Evolutionary conservation across 176 grass and related monocot species (phyloP), one percentile per base, ranked within the genome.

Genomic region (Bromus sterilis): DNA sequence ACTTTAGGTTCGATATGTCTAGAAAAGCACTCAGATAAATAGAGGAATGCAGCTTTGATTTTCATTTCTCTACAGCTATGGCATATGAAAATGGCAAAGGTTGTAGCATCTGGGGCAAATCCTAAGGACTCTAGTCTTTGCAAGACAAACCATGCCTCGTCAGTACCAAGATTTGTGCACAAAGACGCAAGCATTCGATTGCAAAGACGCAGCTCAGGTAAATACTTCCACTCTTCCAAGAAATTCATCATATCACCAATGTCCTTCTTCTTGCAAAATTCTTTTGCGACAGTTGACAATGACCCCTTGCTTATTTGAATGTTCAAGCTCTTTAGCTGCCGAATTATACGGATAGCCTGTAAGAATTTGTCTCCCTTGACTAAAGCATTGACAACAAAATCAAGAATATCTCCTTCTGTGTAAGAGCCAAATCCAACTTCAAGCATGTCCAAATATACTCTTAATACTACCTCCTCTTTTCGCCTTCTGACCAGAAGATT

Each of bases 21-120:
- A 81, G 89, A 87, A 71, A 89, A 91, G 37, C 92, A 94, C 87
- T 98, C 95, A 56, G 90, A 98, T 71, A 98, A 89, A 93, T 91
- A 98, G 66, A 94, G 12, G 33, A 94, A 91, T 75, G 90, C 90
- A 87, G 87, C 72, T 77, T 85, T 92, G 80, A 91, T 42, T 51
- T 87, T 93, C 74, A 83, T 76, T 79, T 82, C 90, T 83, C 74
- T 91, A 74, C 92, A 98, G 74, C 95, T 93, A 76, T 93, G 81
- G 82, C 69, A 94, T 69, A 94, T 80, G 31, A 98, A 94, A 80
- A 91, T 94, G 81, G 75, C 92, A 89, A 98, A 98, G 51, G 86
- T 93, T 60, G 59, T 88, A 68, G 83, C 67, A 91, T 98, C 88
- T 75, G 95, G 84, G 37, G 70, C 31, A 51, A 93, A 98, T 49